Evolutionary conservation across 805 yeast species (phyloP), one percentile per base, ranked within the genome.

Genomic region (Starmerella scarabaei): DNA sequence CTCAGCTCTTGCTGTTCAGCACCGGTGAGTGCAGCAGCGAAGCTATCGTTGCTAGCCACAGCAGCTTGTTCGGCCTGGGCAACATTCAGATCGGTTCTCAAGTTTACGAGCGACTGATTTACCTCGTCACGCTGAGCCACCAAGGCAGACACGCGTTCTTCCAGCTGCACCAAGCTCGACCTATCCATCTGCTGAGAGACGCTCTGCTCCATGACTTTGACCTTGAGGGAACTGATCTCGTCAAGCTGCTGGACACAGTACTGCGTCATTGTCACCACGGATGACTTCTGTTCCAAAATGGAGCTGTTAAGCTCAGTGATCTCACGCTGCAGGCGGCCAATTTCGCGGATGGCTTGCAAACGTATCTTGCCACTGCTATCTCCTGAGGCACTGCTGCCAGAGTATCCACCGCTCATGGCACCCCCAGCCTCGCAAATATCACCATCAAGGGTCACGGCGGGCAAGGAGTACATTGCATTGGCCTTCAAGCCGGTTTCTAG

Each of bases 401-500:
- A n/a, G 26, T 23, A 23, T 7, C 26, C 26, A 59, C 97, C 97
- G 19, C 83, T 75, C 33, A 91, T 58, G 2, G 80, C 80, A 58
- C 98, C 98, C 48, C 68, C 73, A 35, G 73, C 75, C 51, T 83
- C 93, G 36, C 83, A 83, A 48, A 83, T 67, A 56, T 91, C 97
- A 50, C 98, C 98, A 57, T 83, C 93, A 15, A 88, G 62, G 0
- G 98, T 91, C 14, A 91, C 80, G 1, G 94, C 81, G 50, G 72
- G 76, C 19, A 86, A 60, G 23, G 72, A 71, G 55, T 66, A 71
- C 8, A 30, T 20, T 5, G 35, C 30, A 4, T 43, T 31, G 16
- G 23, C 30, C 3, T 24, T 18, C 17, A 23, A 9, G 2, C 51
- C 51, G n/a, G 30, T 32, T 12, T 70, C 75, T 34, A 88, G 60